Percentiles rank a stretch among this genome's conserved stretches.
Evolutionary conservation across 2,329 filamentous ascomycete genomes (phyloP).

Genomic region (Celoporthe dispersa): DNA sequence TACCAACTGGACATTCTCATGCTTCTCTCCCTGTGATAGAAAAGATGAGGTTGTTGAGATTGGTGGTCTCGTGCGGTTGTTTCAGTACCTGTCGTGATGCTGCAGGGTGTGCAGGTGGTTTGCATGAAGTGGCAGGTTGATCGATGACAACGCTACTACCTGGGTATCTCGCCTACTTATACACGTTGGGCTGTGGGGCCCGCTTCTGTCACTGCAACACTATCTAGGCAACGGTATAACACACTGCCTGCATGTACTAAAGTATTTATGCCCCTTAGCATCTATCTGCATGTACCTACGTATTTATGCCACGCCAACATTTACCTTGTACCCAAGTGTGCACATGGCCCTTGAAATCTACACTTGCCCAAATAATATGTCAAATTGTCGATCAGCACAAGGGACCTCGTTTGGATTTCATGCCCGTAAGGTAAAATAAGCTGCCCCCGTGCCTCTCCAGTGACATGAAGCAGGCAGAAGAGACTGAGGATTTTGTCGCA

Average conservation of each 20-base stretch:
- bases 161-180: not conserved
- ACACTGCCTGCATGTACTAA: slow-evolving; percentile 1
- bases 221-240: not conserved
- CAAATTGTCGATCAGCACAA: not conserved
- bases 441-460: not conserved
- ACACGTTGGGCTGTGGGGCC: not conserved
- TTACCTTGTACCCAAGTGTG: not conserved
- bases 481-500: not conserved
- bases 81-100: not conserved
- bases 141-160: not conserved
- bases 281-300: not conserved
- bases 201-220: not conserved
- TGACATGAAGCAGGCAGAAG: not conserved
- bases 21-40: not conserved
- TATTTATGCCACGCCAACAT: not conserved
- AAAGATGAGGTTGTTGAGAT: not conserved
- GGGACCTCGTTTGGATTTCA: not conserved
- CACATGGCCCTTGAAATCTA: not conserved
- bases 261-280: not conserved
- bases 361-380: not conserved
- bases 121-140: not conserved
- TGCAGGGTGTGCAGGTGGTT: not conserved
- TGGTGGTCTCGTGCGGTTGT: not conserved
- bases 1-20: not conserved
- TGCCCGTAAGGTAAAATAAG: not conserved